Conservation (phyloP, 257 asterid genomes). For the Ilex asprella region DNA sequence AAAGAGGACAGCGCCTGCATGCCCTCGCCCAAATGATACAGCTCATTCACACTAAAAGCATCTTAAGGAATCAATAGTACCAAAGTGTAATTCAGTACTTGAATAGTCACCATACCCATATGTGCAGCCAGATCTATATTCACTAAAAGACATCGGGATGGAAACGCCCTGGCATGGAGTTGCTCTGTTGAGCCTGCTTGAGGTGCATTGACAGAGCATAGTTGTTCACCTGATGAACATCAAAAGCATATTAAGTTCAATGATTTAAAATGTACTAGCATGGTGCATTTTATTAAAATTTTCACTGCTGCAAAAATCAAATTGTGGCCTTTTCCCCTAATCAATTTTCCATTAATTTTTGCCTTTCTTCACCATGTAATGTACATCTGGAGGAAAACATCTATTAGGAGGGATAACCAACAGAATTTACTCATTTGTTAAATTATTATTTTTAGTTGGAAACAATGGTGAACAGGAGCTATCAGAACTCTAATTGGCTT, state of each 20-base stretch:
- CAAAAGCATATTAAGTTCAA: background rate
- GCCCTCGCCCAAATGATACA: background rate
- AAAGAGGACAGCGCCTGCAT: background rate
- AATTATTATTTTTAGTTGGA: background rate
- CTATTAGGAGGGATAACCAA: background rate
- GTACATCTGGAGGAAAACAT: too few species aligned
- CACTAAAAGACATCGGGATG: slow-evolving; percentile 76
- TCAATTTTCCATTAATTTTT: too few species aligned
- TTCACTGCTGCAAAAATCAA: background rate
- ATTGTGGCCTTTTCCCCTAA: background rate
- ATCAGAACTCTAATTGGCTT: background rate
- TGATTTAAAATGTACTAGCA: background rate
- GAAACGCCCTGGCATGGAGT: slow-evolving; percentile 67
- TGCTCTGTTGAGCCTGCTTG: slow-evolving; percentile 78
- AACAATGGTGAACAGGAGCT: background rate
- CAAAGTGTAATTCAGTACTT: background rate
- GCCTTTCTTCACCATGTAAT: too few species aligned
- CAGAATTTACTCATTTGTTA: background rate
- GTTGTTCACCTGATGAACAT: slow-evolving; percentile 45
- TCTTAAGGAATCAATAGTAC: background rate
- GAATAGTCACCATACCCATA: background rate
- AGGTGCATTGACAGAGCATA: slow-evolving; percentile 84
- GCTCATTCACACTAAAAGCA: background rate
- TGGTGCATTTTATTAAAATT: background rate
- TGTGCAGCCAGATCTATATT: background rate